Percentiles rank a stretch among this genome's conserved stretches.
Evolutionary conservation across 352 stramenopile species (phyloP).

Genomic region (Globisporangium mamillatum): DNA sequence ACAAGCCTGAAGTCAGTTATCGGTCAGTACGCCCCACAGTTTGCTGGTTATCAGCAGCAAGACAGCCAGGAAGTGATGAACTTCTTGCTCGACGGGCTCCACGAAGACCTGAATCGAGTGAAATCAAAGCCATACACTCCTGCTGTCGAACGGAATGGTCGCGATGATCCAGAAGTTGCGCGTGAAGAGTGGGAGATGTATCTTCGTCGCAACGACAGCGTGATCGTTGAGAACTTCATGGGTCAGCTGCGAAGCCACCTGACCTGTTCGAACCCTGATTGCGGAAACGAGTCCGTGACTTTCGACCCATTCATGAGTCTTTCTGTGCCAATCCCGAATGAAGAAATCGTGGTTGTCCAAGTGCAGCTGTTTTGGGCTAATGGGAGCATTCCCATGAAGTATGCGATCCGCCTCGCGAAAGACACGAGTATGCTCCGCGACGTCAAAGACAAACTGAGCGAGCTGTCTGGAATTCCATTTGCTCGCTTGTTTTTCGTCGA

Average conservation of each 20-base stretch:
- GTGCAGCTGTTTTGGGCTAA: constrained; percentile 76
- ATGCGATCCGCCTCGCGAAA: constrained; percentile 56
- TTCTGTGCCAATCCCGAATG: constrained; percentile 82
- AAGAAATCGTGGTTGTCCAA: constrained; percentile 50
- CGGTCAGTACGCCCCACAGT: constrained; percentile 84
- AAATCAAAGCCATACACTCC: constrained; percentile 78
- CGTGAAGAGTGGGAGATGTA: constrained; percentile 84
- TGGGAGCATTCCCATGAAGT: constrained; percentile 73
- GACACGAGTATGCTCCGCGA: constrained; percentile 46
- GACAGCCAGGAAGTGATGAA: constrained; percentile 93
- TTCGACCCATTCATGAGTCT: constrained; percentile 91
- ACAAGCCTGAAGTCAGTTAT: constrained; percentile 82
- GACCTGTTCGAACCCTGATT: constrained; percentile 76
- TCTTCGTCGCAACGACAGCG: constrained; percentile 89
- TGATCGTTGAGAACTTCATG: constrained; percentile 91
- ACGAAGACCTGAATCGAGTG: constrained; percentile 91
- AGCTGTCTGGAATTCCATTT: constrained; percentile 39
- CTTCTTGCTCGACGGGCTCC: constrained; percentile 90
- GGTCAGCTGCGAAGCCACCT: constrained; percentile 87
- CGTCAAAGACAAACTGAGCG: constrained; percentile 57
- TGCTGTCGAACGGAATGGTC: constrained; percentile 67
- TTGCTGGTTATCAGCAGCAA: constrained; percentile 88
- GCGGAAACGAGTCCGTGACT: constrained; percentile 74
- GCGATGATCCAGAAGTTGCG: constrained; percentile 62
- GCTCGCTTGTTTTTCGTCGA: constrained; percentile 68